phyloP scores from a whole-genome alignment of 139 green algal species.

The Micractinium conductrix region DNA sequence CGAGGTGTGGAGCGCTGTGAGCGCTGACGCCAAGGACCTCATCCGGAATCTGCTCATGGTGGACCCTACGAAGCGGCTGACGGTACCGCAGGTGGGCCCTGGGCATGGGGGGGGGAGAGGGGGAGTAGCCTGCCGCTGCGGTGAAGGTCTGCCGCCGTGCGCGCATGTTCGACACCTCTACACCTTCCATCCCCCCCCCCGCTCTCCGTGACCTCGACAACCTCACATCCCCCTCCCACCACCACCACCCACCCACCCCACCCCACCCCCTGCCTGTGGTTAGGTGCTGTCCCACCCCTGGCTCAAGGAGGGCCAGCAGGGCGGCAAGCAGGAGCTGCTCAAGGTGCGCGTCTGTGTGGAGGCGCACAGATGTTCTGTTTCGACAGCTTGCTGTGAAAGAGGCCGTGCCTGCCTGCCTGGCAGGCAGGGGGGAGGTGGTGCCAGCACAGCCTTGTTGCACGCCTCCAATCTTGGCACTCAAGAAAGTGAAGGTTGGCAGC shows the following conservation, averaged over 20 bases:
- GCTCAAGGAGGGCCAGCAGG: neutral
- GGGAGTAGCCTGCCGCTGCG: too few relatives aligned
- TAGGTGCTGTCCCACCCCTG: slow-evolving; percentile 24
- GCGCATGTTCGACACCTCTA: too few relatives aligned
- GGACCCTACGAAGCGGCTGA: slow-evolving; percentile 73
- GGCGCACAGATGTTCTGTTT: too few relatives aligned
- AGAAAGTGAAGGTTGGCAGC: too few relatives aligned
- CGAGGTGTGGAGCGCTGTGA: slow-evolving; percentile 45
- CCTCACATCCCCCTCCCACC: too few relatives aligned
- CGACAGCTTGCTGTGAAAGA: too few relatives aligned
- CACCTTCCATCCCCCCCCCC: too few relatives aligned
- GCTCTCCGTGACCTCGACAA: too few relatives aligned
- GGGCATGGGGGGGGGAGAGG: too few relatives aligned
- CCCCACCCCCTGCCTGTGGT: neutral
- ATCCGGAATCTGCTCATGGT: slow-evolving; percentile 48
- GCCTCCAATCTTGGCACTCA: too few relatives aligned
- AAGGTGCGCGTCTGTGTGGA: slow-evolving; percentile 26
- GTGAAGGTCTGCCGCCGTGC: too few relatives aligned
- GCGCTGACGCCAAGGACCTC: slow-evolving; percentile 45
- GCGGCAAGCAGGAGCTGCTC: slow-evolving; percentile 6
- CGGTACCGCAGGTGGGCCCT: slow-evolving; percentile 57
- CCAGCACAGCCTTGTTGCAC: neutral
- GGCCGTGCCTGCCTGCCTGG: neutral
- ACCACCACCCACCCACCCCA: neutral
- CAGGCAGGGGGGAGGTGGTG: too few relatives aligned